Evolutionary conservation across 106 monocot species (phyloP), one percentile per base, ranked within the genome.

Genomic region (Chionographis japonica): DNA sequence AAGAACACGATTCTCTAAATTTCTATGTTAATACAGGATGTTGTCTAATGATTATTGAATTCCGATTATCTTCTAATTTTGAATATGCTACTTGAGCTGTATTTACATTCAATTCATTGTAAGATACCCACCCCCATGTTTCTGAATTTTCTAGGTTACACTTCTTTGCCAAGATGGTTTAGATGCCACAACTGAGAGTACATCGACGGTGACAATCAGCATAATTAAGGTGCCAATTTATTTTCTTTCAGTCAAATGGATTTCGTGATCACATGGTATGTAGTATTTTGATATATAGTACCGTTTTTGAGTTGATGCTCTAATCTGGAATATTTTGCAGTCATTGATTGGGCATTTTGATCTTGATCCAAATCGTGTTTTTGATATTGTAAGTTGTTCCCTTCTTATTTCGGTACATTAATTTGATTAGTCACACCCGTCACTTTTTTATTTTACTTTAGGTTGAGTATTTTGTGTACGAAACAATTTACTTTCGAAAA

Each of bases 291-390:
- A 6, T 6, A 46, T 5, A 46, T 46, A 0, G 5, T 46, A 1
- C 49, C 11, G 8, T 11, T 61, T 50, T 38, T 66, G 7, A 54
- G 13, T n/a, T 42, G 2, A 37, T 72, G 46, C 15, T 70, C 53
- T 73, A 39, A 46, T 53, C 60, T 64, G 37, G 37, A 43, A 27
- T 17, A 20, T 65, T 66, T 71, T 63, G 66, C 86, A 95, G 95
- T 97, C 92, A 49, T 83, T 98, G 54, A 98, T 98, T 76, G 98
- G 98, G 55, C 98, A 98, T 69, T 98, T 98, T 75, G 92, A 98
- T 83, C 74, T 98, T 68, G 98, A 98, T 50, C 93, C 98, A 58
- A 98, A 98, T 70, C 93, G 97, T 72, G 98, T 98, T 67, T 93
- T 93, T 85, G 98, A 98, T 73, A 90, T 98, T 77, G 98, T 98